phyloP scores from a whole-genome alignment of 148 eudicot genomes.

The Camellia lanceoleosa region DNA sequence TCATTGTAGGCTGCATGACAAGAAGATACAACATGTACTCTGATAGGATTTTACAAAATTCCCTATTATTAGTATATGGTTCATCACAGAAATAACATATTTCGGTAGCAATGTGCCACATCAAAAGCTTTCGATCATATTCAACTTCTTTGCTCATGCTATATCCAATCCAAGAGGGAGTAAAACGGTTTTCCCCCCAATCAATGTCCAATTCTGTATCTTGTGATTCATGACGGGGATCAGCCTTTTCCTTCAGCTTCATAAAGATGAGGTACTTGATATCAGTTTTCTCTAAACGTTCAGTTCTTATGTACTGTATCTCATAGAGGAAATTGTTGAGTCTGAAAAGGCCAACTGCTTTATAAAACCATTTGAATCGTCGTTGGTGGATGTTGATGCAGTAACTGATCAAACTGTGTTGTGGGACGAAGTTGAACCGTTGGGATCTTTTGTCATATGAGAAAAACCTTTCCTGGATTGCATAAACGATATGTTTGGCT shows the following conservation, averaged over 20 bases:
- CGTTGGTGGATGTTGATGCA: background rate
- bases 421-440: background rate
- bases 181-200: no score
- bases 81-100: background rate
- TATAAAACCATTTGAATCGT: slow-evolving; percentile 2
- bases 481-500: background rate
- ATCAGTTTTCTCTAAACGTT: background rate
- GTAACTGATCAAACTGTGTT: slow-evolving; percentile 7
- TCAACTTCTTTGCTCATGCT: background rate
- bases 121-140: slow-evolving; percentile 4
- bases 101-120: slow-evolving; percentile 17
- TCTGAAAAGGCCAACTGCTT: background rate
- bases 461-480: background rate
- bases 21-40: slow-evolving; percentile 16
- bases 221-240: background rate
- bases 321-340: background rate
- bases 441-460: background rate
- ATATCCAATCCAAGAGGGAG: background rate
- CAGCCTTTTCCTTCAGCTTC: background rate
- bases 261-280: background rate
- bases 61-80: background rate
- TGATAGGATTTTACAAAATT: background rate
- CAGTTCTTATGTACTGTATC: background rate
- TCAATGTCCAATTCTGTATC: background rate
- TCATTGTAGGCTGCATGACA: slow-evolving; percentile 10